Conservation (phyloP, 2,329 filamentous ascomycete species). For the Penicillium fuscoglaucum region DNA sequence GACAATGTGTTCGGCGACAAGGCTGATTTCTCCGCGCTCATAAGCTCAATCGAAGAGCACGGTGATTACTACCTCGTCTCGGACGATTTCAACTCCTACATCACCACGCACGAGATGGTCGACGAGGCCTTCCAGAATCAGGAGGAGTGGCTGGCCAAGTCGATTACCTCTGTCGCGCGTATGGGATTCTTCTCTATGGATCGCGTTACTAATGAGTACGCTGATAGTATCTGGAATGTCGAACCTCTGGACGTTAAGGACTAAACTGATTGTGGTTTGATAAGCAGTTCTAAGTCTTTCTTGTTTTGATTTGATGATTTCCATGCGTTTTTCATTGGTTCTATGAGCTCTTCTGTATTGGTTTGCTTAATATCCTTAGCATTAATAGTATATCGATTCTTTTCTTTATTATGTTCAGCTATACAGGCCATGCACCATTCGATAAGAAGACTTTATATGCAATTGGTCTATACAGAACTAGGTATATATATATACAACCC, state of each 20-base stretch:
- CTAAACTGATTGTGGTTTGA: not conserved
- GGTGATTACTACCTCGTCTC: conserved; percentile 98
- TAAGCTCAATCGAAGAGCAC: conserved; percentile 83
- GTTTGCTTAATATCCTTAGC: not conserved
- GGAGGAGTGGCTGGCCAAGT: conserved; percentile 89
- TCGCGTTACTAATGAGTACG: conserved; percentile 95
- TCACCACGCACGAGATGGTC: conserved; percentile 85
- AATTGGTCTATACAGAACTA: not conserved
- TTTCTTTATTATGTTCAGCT: not conserved
- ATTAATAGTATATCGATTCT: not conserved
- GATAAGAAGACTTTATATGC: not conserved
- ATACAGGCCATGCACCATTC: too few species aligned
- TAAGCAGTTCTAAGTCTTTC: not conserved
- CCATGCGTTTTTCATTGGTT: not conserved
- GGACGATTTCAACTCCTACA: conserved; percentile 94
- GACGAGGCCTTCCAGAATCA: conserved; percentile 90
- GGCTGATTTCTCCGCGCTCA: conserved; percentile 75
- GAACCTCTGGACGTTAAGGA: conserved; percentile 67
- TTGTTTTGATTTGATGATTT: not conserved
- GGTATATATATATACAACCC: not conserved
- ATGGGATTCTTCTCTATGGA: conserved; percentile 99
- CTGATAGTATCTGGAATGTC: conserved; percentile 94
- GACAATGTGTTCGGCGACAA: conserved; percentile 77
- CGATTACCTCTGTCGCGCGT: conserved; percentile 79
- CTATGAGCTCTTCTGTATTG: not conserved